Evolutionary conservation across 345 rosid species (phyloP), one percentile per base, ranked within the genome.

Genomic region (Bruguiera parviflora): DNA sequence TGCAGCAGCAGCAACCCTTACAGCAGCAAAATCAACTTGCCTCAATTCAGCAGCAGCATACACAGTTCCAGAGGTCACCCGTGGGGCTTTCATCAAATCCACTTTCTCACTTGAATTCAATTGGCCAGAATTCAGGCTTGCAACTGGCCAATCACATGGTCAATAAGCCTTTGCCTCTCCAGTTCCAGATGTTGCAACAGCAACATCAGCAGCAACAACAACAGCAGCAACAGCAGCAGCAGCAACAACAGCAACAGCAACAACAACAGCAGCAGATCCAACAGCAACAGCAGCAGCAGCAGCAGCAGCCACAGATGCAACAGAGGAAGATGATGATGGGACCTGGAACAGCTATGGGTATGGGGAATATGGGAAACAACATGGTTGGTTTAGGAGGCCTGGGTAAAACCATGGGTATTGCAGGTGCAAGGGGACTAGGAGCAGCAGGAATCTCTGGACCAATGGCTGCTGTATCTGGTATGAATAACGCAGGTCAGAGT

Each of bases 101-200:
- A 16, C 84, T 87, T 58, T 78, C 91, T 2, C 84, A 89, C 20
- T 65, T 92, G 75, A 87, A 76, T 77, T 70, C 93, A 25, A 78
- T 87, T 39, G 86, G 85, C 63, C 95, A 83, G 77, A 87, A 77
- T 79, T 81, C 96, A 22, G 89, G 78, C 74, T 74, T 90, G 88
- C 98, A 85, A 63, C 68, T 85, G 70, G 88, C 91, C 55, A 87
- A 79, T 75, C 98, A 84, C 80, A 84, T 90, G 91, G 85, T 78
- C 59, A 89, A 84, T 78, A 92, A 86, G 73, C 63, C 83, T 67
- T 69, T 90, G 5, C 10, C 90, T 65, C 84, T 78, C 68, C 99
- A 85, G 75, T 83, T 89, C 77, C 97, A 87, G 85, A 68, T 82
- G 78, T 70, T 91, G 9, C 96, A 68, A 0, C 72, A 43, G 2